Evolutionary conservation across 371 early-diverging fungal genomes (phyloP).

Genomic region (Mucor circinelloides): DNA sequence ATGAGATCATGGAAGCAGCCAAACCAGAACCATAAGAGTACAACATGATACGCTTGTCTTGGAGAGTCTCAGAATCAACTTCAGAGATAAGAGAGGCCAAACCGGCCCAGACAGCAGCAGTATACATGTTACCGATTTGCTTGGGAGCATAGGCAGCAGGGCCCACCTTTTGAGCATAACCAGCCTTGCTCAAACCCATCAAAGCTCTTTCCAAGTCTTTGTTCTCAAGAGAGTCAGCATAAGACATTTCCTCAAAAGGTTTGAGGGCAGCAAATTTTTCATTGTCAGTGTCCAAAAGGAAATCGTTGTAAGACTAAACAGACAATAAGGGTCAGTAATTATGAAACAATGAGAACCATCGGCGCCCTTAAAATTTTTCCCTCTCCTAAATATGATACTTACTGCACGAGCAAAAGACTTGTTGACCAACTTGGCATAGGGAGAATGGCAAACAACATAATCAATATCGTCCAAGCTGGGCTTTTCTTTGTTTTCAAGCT

Average conservation of each 20-base stretch:
- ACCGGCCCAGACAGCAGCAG: constrained; percentile 91
- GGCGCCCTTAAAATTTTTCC: neutral
- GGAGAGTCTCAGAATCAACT: constrained; percentile 67
- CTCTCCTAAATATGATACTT: constrained; percentile 19
- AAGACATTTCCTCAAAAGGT: constrained; percentile 56
- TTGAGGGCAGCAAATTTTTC: constrained; percentile 63
- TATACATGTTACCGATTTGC: constrained; percentile 97
- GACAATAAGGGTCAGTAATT: neutral
- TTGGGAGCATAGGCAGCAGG: constrained; percentile 85
- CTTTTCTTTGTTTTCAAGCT: constrained; percentile 48
- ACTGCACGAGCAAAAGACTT: constrained; percentile 88
- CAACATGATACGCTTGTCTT: constrained; percentile 83
- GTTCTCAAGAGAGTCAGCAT: constrained; percentile 80
- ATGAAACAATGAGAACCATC: neutral
- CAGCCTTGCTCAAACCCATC: constrained; percentile 73
- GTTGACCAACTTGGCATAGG: constrained; percentile 95
- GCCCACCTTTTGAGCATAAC: constrained; percentile 75
- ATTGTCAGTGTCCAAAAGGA: constrained; percentile 75
- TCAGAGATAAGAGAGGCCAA: constrained; percentile 84
- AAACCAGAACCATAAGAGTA: constrained; percentile 98
- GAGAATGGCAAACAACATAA: constrained; percentile 93
- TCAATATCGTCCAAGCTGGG: constrained; percentile 74
- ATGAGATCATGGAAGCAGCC: constrained; percentile 92
- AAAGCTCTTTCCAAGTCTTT: constrained; percentile 92
- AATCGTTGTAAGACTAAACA: constrained; percentile 81